Base-by-base conservation (phyloP, 2,329 filamentous ascomycete species). In the Ascochyta fabae region DNA sequence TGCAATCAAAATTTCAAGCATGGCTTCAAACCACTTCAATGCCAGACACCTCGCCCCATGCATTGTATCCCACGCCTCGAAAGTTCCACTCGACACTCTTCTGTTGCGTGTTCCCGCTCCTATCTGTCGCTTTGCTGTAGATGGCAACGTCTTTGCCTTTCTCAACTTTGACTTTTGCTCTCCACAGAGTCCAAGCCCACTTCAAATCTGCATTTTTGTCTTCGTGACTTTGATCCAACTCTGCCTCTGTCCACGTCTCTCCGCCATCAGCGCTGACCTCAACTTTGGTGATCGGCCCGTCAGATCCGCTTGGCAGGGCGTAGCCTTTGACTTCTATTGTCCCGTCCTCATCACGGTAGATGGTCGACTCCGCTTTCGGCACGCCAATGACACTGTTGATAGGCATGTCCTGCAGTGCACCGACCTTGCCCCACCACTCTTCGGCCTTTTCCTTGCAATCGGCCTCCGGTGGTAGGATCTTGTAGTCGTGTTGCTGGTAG, bases 401-500 rank as follows among this genome's bases (percentile, higher is more conserved):
- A 0, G 81, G 82, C 79, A 84, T 84, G 42, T 84, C 82, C 50
- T 81, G 79, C 49, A 86, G 75, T 3, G 84, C 74, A 0, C 80
- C 78, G 1, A 80, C 77, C 15, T 69, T 74, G 22, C 74, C 67
- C 84, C 84, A 87, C 67, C 79, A 86, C 39, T 76, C 71, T 58
- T 81, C 78, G 3, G 84, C 84, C 15, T 78, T 76, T 45, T 81
- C 77, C 45, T 73, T 75, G 47, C 78, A 79, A 10, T 77, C 73
- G 0, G 78, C 82, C 33, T 84, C 77, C 0, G 80, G 81, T 1
- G 84, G 84, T 6, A 87, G 73, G 27, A 84, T 77, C 67, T 86
- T 86, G 74, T 87, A 87, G 69, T 86, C 84, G 44, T 76, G 78
- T 53, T 82, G 80, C 70, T 85, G 83, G 64, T 86, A 87, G 67